Percentiles rank a stretch among this genome's conserved stretches.
phyloP scores from a whole-genome alignment of 2,329 filamentous ascomycete genomes.

The Graphilbum fragrans region DNA sequence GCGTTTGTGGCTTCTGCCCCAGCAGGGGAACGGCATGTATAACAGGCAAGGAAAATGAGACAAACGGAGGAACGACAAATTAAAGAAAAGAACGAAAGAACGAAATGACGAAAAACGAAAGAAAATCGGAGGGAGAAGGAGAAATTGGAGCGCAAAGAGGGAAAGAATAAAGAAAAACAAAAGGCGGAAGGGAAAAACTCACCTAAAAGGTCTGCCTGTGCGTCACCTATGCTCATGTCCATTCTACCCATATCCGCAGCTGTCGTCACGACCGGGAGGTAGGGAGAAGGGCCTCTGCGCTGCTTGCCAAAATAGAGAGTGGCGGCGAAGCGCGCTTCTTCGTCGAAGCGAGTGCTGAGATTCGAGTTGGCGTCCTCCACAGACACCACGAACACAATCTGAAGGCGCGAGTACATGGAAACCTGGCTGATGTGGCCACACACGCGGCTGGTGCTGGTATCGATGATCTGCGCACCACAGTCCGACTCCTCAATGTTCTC shows the following conservation, averaged over 20 bases:
- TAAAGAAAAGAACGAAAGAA: too few species aligned
- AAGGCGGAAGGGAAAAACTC: neutral
- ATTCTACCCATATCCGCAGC: neutral
- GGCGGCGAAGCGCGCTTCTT: slow-evolving; percentile 1
- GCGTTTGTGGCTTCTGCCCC: too few species aligned
- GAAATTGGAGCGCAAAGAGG: too few species aligned
- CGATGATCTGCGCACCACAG: neutral
- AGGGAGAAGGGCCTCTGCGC: neutral
- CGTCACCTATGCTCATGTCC: neutral
- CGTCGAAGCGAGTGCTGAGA: slow-evolving; percentile 2
- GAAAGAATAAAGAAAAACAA: too few species aligned
- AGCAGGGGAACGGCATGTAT: too few species aligned
- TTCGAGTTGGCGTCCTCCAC: neutral
- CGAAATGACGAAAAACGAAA: too few species aligned
- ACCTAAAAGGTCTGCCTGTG: neutral
- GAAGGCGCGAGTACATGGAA: slow-evolving; percentile 1
- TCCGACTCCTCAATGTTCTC: neutral
- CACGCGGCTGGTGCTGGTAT: neutral
- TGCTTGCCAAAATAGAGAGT: slow-evolving; percentile 2
- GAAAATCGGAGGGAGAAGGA: too few species aligned
- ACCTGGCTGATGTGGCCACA: slow-evolving; percentile 3
- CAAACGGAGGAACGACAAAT: neutral
- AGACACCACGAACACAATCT: slow-evolving; percentile 2
- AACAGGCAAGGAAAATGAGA: neutral
- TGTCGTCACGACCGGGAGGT: neutral